Evolutionary conservation across 1,139 yeast genomes (phyloP), one percentile per base, ranked within the genome.

Genomic region (Geotrichum candidum): DNA sequence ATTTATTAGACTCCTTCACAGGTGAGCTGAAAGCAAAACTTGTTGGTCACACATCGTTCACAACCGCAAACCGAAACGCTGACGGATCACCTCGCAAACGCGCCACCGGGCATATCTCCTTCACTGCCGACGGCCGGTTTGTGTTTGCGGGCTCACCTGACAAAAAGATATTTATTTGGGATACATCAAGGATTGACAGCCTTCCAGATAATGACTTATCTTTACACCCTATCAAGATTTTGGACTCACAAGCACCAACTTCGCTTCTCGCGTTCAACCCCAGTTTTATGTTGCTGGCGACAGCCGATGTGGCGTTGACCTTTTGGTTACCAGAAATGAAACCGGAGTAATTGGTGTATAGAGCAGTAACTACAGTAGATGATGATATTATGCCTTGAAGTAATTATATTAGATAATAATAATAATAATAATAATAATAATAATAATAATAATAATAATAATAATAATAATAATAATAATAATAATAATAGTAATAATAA

Each of bases 41-140:
- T 15, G 72, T 73, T 2, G 84, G 85, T 0, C 78, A 79, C 25
- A 68, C 66, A 38, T 75, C 81, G 0, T 72, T 82, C 58, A 78
- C 80, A 25, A 52, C 58, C 13, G 59, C 67, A 27, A 55, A 59
- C 18, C 18, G 18, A 18, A 29, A 63, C 6, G 54, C 31, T 33
- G 25, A 27, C 9, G 55, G 18, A 22, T 5, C 13, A 7, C 53
- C 60, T 1, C 11, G 48, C 29, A 60, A 66, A 1, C 61, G 63
- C n/a, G 51, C 58, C 45, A 68, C 68, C 1, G 68, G 71, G 6
- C 74, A 87, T n/a, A 80, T 84, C 4, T 80, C 90, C 41, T 86
- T 90, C 66, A 79, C 96, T 0, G 94, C 96, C 1, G 96, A 92
- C 74, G 97, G 96, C 2, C 79, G 84, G 64, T 88, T 77, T 70